phyloP scores from a whole-genome alignment of 805 yeast species.

The Myxozyma geophila region DNA sequence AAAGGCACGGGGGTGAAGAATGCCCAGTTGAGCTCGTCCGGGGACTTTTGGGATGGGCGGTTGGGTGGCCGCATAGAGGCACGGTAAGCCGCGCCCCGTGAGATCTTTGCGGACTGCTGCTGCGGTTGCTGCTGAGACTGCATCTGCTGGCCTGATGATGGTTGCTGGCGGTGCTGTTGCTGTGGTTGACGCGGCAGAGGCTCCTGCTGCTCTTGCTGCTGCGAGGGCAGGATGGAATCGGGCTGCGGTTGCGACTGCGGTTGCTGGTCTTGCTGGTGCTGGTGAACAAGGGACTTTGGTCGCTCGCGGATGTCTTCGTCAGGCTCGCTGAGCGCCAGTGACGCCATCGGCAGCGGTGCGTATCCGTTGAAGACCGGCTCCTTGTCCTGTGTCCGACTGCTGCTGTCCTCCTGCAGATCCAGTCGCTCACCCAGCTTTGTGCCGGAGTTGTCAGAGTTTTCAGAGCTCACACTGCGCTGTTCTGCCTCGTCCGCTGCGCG shows the following conservation, averaged over 20 bases:
- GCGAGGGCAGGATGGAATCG: background rate
- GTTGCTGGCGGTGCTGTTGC: conserved; percentile 18
- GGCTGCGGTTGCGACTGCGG: background rate
- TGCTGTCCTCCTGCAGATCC: conserved; percentile 1
- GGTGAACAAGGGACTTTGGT: background rate
- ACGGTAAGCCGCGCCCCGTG: conserved; percentile 10
- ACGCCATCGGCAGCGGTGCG: conserved; percentile 1
- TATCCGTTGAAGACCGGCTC: conserved; percentile 9
- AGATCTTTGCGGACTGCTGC: conserved; percentile 11
- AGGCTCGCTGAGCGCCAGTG: background rate
- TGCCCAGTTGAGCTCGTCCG: conserved; percentile 23
- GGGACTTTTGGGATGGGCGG: conserved; percentile 8
- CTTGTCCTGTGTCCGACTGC: background rate
- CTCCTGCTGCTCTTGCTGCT: conserved; percentile 1
- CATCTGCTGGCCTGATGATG: conserved; percentile 2
- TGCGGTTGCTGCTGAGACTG: conserved; percentile 8
- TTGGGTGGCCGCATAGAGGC: conserved; percentile 5
- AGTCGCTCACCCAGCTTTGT: background rate
- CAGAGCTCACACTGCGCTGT: background rate
- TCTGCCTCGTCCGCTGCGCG: background rate
- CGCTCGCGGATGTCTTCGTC: background rate
- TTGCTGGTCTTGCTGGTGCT: background rate
- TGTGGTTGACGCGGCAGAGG: background rate
- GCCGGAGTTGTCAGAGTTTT: background rate
- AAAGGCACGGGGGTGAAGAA: conserved; percentile 52